phyloP scores from a whole-genome alignment of 352 stramenopile genomes.

The Phytopythium delawarense region DNA sequence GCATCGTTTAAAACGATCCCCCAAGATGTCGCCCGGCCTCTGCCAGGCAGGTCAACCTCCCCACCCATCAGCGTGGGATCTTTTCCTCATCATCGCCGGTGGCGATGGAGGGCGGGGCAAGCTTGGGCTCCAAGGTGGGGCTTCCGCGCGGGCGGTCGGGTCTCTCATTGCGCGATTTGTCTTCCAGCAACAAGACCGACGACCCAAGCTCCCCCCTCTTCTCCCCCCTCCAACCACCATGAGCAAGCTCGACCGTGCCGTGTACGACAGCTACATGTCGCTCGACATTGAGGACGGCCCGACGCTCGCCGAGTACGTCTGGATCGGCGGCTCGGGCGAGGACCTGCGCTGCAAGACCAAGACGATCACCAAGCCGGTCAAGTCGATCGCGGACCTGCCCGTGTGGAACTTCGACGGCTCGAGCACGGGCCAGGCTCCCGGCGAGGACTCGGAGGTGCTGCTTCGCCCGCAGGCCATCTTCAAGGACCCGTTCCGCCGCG shows the following conservation, averaged over 20 bases:
- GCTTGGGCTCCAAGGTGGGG: neutral
- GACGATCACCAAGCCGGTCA: constrained; percentile 76
- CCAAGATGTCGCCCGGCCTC: neutral
- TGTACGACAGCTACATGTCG: constrained; percentile 80
- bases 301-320: constrained; percentile 93
- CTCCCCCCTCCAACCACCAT: constrained; percentile 25
- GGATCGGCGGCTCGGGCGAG: constrained; percentile 92
- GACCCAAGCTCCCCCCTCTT: neutral
- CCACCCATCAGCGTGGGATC: neutral
- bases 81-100: neutral
- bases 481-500: constrained; percentile 94
- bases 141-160: neutral
- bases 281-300: constrained; percentile 39
- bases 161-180: constrained; percentile 78
- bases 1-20: neutral
- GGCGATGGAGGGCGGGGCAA: neutral
- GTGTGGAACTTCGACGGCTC: constrained; percentile 98
- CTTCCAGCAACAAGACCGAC: constrained; percentile 12
- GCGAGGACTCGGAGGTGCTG: constrained; percentile 96
- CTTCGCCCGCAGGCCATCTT: constrained; percentile 92
- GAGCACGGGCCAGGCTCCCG: constrained; percentile 95
- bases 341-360: constrained; percentile 93
- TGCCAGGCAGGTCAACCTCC: neutral
- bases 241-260: constrained; percentile 78
- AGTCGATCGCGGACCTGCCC: constrained; percentile 79